Base-by-base conservation (phyloP, 1,284 basidiomycete species). In the Leccinum griseonigrum region DNA sequence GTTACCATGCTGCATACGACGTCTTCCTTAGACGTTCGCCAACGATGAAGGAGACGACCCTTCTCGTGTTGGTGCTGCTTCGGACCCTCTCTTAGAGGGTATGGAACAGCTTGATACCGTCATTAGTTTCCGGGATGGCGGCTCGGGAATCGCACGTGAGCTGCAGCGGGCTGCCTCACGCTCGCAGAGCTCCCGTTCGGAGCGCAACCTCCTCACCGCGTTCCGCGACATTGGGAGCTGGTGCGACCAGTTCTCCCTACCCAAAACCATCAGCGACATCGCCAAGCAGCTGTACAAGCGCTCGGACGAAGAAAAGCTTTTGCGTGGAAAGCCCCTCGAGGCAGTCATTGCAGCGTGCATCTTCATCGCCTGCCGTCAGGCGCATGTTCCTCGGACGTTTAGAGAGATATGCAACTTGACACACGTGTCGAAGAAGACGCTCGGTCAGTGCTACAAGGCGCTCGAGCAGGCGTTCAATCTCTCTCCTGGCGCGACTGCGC, bases 21-120 rank as follows among this genome's bases (percentile, higher is more conserved):
- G 56, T 63, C 59, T 58, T 63, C 59, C 68, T 57, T 83, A 98
- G 90, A 99, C 97, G 61, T 99, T 99, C 77, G 97, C 97, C 68
- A 97, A 95, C 70, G 95, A 99, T 76, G 97, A 98, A 79, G 96
- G 97, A 64, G 97, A 99, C 76, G 97, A 99, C 76, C 97, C 97
- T 61, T 99, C 97, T 69, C 97, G 97, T 92, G 97, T 99, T 67
- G 97, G 97, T 80, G 95, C 94, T 60, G 94, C 95, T 46, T 88
- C 90, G 48, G 95, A 98, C 74, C 95, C 96, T 58, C 81, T 98
- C 31, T 83, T 98, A 78, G 96, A 98, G 73, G 94, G 94, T 55
- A 91, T 95, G 69, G 95, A 97, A 74, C 91, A 95, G 74, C 85
- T 97, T 58, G 92, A 95, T 71, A 99, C 97, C 31, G 86, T 94